Evolutionary conservation across 2,329 filamentous ascomycete species (phyloP).

Genomic region (Ophiostoma montium): DNA sequence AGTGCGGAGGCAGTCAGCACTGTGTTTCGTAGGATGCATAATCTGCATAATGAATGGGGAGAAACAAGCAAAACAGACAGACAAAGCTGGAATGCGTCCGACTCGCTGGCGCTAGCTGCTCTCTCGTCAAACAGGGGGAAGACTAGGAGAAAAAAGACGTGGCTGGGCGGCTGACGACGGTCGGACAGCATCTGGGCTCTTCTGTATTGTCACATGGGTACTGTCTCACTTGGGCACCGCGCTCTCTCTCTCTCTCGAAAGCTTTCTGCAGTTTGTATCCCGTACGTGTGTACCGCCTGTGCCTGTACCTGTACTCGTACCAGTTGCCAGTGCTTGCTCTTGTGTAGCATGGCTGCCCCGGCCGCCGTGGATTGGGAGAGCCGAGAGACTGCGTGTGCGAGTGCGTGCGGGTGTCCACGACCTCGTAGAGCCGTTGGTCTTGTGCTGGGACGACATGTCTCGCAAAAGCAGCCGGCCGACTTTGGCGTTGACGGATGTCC

Average conservation of each 20-base stretch:
- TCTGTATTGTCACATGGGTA: background rate
- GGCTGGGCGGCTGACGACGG: no score
- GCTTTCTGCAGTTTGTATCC: no score
- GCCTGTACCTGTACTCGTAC: background rate
- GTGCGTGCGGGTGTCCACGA: background rate
- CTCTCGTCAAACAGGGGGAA: background rate
- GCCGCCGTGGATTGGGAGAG: background rate
- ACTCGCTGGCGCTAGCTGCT: conserved; percentile 6
- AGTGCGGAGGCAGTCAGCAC: background rate
- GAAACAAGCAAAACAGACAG: background rate
- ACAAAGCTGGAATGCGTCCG: conserved; percentile 4
- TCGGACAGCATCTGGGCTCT: no score
- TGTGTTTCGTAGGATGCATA: conserved; percentile 4
- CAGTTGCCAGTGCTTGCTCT: background rate
- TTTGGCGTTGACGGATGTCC: no score
- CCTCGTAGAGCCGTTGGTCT: no score
- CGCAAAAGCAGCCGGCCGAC: no score
- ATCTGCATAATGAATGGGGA: background rate
- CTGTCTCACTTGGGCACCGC: no score
- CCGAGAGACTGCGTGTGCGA: background rate
- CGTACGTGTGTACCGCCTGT: background rate
- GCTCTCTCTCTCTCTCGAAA: no score
- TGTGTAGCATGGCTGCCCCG: background rate
- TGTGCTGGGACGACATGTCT: no score
- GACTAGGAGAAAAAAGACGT: background rate